Evolutionary conservation across 352 stramenopile genomes (phyloP).

Genomic region (Globisporangium solare): DNA sequence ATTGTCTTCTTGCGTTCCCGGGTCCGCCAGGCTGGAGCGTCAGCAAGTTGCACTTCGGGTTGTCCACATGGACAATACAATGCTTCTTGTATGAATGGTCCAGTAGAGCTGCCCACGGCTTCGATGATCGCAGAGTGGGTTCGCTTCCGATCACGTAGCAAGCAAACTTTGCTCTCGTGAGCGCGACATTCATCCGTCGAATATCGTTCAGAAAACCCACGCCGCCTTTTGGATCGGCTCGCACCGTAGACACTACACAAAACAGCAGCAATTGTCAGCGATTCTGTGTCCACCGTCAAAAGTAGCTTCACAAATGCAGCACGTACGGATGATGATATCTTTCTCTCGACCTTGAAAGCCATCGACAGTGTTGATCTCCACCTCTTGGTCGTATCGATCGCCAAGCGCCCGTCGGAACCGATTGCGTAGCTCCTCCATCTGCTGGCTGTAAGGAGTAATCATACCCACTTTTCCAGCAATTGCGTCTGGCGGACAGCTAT

Average conservation of each 20-base stretch:
- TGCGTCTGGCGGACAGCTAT: slow-evolving; percentile 70
- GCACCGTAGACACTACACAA: slow-evolving; percentile 77
- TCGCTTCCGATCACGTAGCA: slow-evolving; percentile 88
- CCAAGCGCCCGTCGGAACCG: slow-evolving; percentile 53
- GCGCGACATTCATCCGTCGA: slow-evolving; percentile 85
- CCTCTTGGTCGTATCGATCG: slow-evolving; percentile 70
- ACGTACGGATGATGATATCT: slow-evolving; percentile 89
- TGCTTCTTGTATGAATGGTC: slow-evolving; percentile 57
- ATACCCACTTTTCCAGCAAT: slow-evolving; percentile 83
- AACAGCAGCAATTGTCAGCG: neutral
- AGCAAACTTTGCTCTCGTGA: slow-evolving; percentile 85
- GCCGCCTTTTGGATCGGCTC: slow-evolving; percentile 71
- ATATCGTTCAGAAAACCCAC: slow-evolving; percentile 89
- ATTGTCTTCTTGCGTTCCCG: slow-evolving; percentile 9
- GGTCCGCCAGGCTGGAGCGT: slow-evolving; percentile 32
- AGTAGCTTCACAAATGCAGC: neutral
- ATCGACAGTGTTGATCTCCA: slow-evolving; percentile 92
- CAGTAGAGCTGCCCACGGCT: slow-evolving; percentile 74
- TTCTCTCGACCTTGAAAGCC: slow-evolving; percentile 91
- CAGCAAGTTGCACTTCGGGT: slow-evolving; percentile 70
- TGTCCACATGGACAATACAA: slow-evolving; percentile 84
- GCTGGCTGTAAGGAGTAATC: slow-evolving; percentile 88
- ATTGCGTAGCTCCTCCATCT: slow-evolving; percentile 81
- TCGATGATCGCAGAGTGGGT: slow-evolving; percentile 73
- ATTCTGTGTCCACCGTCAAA: neutral